Percentiles rank a stretch among this genome's conserved stretches.
These are phyloP conservation scores for Cercospora sesami DNA, from an alignment of 2,329 filamentous ascomycete species.

Conservation along the genomic window DNA sequence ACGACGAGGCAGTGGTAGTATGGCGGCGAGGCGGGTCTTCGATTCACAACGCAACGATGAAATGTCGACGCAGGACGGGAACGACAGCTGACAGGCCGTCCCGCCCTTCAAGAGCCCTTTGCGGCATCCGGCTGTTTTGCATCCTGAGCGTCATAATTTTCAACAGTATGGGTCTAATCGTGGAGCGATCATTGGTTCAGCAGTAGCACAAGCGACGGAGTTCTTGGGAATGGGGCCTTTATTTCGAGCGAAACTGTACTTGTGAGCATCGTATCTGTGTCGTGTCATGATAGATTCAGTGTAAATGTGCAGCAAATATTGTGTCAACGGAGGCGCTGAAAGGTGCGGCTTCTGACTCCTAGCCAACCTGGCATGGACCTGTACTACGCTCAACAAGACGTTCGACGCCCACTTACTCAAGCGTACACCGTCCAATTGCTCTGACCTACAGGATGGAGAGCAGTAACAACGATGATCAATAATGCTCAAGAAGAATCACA, in stretches of 20 bases:
- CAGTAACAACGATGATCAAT: background rate
- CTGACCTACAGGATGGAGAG: background rate
- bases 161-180: conserved; percentile 6
- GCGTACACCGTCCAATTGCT: background rate
- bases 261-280: conserved; percentile 6
- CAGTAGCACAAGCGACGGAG: conserved; percentile 16
- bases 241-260: conserved; percentile 13
- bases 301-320: conserved; percentile 9
- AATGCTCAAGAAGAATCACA: background rate
- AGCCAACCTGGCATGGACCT: background rate
- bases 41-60: background rate
- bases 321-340: conserved; percentile 6
- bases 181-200: conserved; percentile 13
- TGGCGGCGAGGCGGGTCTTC: conserved; percentile 1
- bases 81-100: background rate
- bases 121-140: conserved; percentile 4
- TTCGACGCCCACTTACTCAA: background rate
- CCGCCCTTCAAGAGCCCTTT: background rate
- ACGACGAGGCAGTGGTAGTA: background rate
- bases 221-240: background rate
- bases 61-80: background rate
- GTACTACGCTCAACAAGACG: background rate
- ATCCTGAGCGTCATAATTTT: conserved; percentile 8
- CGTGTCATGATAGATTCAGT: conserved; percentile 9
- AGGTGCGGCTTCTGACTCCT: background rate